phyloP scores from a whole-genome alignment of 2,329 filamentous ascomycete genomes.

The Diplodia mutila region DNA sequence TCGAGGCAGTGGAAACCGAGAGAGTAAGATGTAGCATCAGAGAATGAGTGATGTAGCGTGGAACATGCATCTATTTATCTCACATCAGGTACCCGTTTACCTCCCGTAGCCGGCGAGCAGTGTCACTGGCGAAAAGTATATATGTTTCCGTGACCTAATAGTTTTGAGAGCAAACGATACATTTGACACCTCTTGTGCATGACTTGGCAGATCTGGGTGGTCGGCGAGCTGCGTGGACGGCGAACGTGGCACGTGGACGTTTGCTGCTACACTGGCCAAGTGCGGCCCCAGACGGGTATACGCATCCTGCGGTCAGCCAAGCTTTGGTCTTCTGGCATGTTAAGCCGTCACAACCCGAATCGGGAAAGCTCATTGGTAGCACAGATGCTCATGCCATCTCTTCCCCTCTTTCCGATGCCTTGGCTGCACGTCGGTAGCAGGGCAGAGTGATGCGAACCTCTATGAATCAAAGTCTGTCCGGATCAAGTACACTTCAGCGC shows the following conservation, averaged over 20 bases:
- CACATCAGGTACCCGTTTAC: neutral
- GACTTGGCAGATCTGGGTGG: conserved; percentile 2
- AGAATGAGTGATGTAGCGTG: neutral
- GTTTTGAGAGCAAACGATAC: neutral
- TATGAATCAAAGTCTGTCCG: neutral
- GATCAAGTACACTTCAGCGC: neutral
- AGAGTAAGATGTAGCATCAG: neutral
- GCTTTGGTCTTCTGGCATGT: neutral
- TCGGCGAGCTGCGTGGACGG: neutral
- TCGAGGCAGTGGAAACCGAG: neutral
- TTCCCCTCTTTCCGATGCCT: neutral
- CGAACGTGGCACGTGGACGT: neutral
- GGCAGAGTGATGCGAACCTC: neutral
- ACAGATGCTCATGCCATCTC: neutral
- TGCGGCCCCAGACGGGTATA: conserved; percentile 1
- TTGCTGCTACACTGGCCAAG: conserved; percentile 5
- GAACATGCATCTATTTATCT: conserved; percentile 7
- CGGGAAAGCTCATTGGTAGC: conserved; percentile 7
- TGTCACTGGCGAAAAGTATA: neutral
- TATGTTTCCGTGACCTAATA: neutral
- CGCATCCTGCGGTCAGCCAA: neutral
- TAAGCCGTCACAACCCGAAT: conserved; percentile 19
- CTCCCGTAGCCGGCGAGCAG: neutral
- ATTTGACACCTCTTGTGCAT: conserved; percentile 7
- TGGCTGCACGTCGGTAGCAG: neutral